Conservation (phyloP, 2,329 filamentous ascomycete genomes). For the Fusarium sp. region DNA sequence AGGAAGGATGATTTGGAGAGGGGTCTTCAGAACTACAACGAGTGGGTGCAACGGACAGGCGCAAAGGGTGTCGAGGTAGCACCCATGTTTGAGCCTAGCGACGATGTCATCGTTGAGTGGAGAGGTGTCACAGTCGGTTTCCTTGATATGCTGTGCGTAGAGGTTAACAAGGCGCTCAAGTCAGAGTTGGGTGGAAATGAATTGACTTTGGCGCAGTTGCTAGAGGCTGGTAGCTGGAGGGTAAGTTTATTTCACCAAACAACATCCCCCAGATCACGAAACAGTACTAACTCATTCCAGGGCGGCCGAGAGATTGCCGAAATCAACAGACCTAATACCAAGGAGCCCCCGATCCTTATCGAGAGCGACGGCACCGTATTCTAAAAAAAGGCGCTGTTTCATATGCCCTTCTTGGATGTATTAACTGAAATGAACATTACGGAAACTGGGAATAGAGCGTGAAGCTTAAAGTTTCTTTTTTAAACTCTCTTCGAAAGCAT, state of each 20-base stretch:
- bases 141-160: constrained; percentile 64
- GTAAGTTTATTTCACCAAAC: constrained; percentile 61
- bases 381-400: constrained; percentile 56
- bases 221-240: constrained; percentile 99
- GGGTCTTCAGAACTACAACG: constrained; percentile 71
- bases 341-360: constrained; percentile 95
- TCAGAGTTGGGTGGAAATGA: constrained; percentile 74
- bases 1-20: constrained; percentile 77
- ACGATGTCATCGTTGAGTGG: constrained; percentile 75
- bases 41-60: constrained; percentile 78
- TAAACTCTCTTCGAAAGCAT: constrained; percentile 33
- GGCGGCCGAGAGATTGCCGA: constrained; percentile 96
- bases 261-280: neutral
- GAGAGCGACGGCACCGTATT: constrained; percentile 97
- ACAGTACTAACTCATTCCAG: constrained; percentile 55
- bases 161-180: constrained; percentile 55
- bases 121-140: constrained; percentile 72
- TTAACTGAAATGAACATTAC: constrained; percentile 40
- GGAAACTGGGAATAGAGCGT: constrained; percentile 28
- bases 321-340: constrained; percentile 94
- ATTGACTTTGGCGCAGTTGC: constrained; percentile 84
- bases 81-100: constrained; percentile 68
- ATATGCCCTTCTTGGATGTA: constrained; percentile 28
- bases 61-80: constrained; percentile 69
- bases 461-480: constrained; percentile 18